These are phyloP conservation scores for Fusarium sp. DNA, from an alignment of 2,329 filamentous ascomycete genomes.

Conservation along the genomic window DNA sequence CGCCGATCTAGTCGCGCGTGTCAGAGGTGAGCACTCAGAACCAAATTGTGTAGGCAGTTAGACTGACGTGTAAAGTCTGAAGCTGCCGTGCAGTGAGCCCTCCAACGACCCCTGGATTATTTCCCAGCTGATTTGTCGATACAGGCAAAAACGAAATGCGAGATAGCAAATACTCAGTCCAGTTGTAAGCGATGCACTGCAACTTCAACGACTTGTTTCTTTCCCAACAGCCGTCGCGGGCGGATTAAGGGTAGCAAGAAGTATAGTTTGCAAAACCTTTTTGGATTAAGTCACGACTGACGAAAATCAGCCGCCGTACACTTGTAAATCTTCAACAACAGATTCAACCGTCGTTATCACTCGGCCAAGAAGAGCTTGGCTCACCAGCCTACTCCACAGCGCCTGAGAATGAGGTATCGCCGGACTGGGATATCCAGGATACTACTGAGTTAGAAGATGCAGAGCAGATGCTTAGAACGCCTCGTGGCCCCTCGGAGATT, in stretches of 20 bases:
- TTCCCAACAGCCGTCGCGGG: background rate
- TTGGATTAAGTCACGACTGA: background rate
- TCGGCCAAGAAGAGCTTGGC: no score
- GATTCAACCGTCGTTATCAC: no score
- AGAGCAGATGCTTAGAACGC: no score
- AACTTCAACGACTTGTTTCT: background rate
- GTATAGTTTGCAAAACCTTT: background rate
- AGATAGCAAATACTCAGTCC: background rate
- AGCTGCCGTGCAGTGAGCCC: background rate
- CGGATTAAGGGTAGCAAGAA: background rate
- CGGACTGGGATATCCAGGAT: no score
- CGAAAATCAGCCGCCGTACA: background rate
- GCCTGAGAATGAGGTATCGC: no score
- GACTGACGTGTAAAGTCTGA: background rate
- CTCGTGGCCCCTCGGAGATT: no score
- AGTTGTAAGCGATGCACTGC: background rate
- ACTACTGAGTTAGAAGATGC: no score
- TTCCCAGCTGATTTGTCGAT: background rate
- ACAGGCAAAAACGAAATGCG: slow-evolving; percentile 1
- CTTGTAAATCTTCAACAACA: background rate
- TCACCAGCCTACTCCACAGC: no score
- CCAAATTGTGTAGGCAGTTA: background rate
- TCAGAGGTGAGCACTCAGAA: background rate
- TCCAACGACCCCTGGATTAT: background rate
- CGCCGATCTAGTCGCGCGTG: background rate